Conservation (phyloP, 2,329 filamentous ascomycete genomes). For the Parastagonospora avenae region DNA sequence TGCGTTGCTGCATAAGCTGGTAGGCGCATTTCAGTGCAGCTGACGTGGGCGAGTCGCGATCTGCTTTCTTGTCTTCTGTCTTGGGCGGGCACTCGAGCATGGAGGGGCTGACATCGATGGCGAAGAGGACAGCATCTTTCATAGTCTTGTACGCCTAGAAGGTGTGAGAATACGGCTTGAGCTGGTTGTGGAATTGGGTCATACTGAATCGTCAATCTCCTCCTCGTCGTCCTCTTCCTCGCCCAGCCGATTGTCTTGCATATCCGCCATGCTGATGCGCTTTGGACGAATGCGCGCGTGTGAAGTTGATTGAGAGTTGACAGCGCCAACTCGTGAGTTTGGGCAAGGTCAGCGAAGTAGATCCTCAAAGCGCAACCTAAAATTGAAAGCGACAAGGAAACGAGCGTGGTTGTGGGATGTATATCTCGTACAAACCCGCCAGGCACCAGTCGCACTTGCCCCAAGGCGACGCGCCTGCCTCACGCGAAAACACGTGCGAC, state of each 20-base stretch:
- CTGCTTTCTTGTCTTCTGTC: constrained; percentile 70
- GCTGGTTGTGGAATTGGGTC: constrained; percentile 12
- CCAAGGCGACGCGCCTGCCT: constrained; percentile 23
- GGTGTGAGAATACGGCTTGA: constrained; percentile 14
- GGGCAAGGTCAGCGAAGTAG: neutral
- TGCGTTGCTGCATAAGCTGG: constrained; percentile 95
- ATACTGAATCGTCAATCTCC: constrained; percentile 69
- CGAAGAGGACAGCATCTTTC: constrained; percentile 98
- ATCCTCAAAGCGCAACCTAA: neutral
- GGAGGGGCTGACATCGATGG: constrained; percentile 85
- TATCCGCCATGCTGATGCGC: constrained; percentile 33
- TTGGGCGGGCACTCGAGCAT: constrained; percentile 75
- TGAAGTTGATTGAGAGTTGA: neutral
- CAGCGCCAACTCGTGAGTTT: neutral
- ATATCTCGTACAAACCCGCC: neutral
- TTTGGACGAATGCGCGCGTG: too few relatives aligned
- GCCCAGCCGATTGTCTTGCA: constrained; percentile 35
- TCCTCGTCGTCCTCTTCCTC: constrained; percentile 71
- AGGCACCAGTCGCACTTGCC: constrained; percentile 23
- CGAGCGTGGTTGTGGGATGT: too few relatives aligned
- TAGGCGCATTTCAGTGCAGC: constrained; percentile 94
- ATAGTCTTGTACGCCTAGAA: constrained; percentile 78
- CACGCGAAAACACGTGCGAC: constrained; percentile 27
- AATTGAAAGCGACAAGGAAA: too few relatives aligned
- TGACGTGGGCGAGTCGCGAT: constrained; percentile 75